These are phyloP conservation scores for Golubevia pallescens DNA, from an alignment of 1,284 basidiomycete genomes.

Conservation along the genomic window DNA sequence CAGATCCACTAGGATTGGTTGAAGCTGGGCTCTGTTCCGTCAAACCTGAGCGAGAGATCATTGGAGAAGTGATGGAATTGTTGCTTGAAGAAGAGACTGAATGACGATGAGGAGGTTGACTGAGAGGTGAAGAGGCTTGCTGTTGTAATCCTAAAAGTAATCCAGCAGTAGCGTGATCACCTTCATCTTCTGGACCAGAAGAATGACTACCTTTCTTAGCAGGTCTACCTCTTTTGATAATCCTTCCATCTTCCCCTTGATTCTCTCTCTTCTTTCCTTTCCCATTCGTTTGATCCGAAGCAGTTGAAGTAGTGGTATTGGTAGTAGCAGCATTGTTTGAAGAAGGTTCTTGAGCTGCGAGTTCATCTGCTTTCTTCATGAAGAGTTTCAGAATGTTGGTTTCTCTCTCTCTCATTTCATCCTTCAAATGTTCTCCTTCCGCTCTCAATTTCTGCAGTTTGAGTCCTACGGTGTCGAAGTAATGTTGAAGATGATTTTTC, in stretches of 20 bases:
- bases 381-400: conserved; percentile 39
- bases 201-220: conserved; percentile 10
- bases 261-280: conserved; percentile 4
- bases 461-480: neutral
- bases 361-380: conserved; percentile 28
- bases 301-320: neutral
- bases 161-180: conserved; percentile 16
- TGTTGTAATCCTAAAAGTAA: too few species aligned
- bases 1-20: conserved; percentile 18
- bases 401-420: conserved; percentile 48
- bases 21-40: conserved; percentile 11
- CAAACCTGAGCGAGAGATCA: conserved; percentile 14
- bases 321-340: conserved; percentile 19
- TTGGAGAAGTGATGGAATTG: conserved; percentile 16
- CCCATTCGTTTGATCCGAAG: too few species aligned
- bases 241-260: conserved; percentile 10
- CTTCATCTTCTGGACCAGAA: conserved; percentile 17
- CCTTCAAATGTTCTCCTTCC: conserved; percentile 10
- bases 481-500: conserved; percentile 14
- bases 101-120: neutral
- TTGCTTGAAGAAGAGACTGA: conserved; percentile 4
- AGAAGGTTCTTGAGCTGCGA: neutral
- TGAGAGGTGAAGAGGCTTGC: neutral
- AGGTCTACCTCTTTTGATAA: conserved; percentile 4
- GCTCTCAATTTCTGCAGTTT: too few species aligned